Conservation (phyloP, 2,329 filamentous ascomycete species). For the Raffaelea ambrosiae region DNA sequence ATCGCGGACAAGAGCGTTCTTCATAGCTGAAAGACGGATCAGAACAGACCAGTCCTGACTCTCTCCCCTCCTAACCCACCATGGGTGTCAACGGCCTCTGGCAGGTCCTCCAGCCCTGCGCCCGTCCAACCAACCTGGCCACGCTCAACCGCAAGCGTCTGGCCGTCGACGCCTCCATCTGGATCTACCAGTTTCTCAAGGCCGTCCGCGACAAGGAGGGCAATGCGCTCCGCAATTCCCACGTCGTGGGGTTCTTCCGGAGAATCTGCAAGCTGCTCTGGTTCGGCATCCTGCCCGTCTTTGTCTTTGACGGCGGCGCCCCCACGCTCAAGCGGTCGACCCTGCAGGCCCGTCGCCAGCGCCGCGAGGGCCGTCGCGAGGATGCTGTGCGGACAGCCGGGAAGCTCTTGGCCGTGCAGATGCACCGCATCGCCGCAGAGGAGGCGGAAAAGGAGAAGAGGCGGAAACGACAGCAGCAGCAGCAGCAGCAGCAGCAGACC, state of each 20-base stretch:
- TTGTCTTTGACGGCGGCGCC: constrained; percentile 95
- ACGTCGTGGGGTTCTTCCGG: constrained; percentile 95
- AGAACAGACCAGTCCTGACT: too few relatives aligned
- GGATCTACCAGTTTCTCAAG: constrained; percentile 99
- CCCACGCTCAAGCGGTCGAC: constrained; percentile 87
- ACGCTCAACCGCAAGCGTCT: constrained; percentile 94
- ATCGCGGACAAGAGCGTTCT: too few relatives aligned
- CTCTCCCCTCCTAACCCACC: constrained; percentile 10
- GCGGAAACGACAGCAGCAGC: constrained; percentile 39
- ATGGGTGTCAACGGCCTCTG: constrained; percentile 99
- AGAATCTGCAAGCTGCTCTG: constrained; percentile 96
- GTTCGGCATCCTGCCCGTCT: constrained; percentile 92
- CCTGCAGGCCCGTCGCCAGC: constrained; percentile 66
- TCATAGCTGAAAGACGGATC: too few relatives aligned
- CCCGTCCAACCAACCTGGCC: constrained; percentile 90
- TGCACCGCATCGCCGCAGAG: constrained; percentile 83
- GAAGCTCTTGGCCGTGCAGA: constrained; percentile 85
- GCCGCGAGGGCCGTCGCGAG: constrained; percentile 80
- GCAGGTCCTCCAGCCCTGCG: constrained; percentile 92
- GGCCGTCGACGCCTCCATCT: constrained; percentile 95
- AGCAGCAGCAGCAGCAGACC: not conserved
- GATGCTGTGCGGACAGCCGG: constrained; percentile 89
- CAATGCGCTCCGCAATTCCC: constrained; percentile 89
- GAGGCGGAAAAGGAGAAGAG: constrained; percentile 63
- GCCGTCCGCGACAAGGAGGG: constrained; percentile 98